Conservation (phyloP, 192 early-diverging fungal species). For the Powellomyces hirtus region DNA sequence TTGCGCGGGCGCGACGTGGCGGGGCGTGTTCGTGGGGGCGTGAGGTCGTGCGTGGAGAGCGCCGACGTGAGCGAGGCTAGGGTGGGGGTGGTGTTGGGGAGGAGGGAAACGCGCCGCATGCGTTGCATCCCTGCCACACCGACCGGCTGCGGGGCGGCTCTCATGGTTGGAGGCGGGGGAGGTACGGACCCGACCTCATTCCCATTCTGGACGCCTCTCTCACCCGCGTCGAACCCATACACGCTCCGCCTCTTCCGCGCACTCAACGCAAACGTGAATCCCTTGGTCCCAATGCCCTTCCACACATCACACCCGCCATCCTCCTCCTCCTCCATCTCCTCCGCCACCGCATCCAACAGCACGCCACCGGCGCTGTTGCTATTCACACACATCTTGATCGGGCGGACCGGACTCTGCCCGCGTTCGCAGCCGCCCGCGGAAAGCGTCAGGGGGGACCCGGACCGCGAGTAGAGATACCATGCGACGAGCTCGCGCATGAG, state of each 20-base stretch:
- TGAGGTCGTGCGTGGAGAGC: no score
- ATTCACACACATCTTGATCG: conserved; percentile 15
- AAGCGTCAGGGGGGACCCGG: neutral
- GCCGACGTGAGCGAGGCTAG: no score
- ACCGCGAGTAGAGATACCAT: conserved; percentile 17
- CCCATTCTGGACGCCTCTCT: no score
- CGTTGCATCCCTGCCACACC: neutral
- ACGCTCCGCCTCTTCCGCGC: neutral
- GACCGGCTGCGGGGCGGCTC: neutral
- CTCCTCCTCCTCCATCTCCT: conserved; percentile 12
- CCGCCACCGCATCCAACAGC: neutral
- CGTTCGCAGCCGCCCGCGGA: neutral
- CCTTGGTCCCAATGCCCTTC: conserved; percentile 16
- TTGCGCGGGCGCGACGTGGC: neutral
- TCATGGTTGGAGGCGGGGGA: neutral
- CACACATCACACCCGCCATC: conserved; percentile 12
- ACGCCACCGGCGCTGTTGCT: neutral
- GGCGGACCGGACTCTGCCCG: neutral
- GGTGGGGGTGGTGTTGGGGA: neutral
- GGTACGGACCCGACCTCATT: no score
- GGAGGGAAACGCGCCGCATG: conserved; percentile 19
- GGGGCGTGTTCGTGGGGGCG: neutral
- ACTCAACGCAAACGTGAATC: conserved; percentile 25
- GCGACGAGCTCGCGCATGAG: conserved; percentile 20
- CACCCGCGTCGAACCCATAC: no score